Evolutionary conservation across 148 eudicot genomes (phyloP), one percentile per base, ranked within the genome.

Genomic region (Polygonum maritimum): DNA sequence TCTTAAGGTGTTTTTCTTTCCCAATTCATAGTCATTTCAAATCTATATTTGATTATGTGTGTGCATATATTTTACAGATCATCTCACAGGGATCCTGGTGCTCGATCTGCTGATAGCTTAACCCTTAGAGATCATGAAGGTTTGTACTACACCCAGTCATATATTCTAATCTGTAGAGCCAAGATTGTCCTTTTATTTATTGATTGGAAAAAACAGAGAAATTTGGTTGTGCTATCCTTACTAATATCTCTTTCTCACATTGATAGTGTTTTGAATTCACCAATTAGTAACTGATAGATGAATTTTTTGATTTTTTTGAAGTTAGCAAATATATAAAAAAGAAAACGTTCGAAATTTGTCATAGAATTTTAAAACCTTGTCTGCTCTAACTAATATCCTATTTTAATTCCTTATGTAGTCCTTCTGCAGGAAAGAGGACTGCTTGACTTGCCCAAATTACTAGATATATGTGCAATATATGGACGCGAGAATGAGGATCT

Each of bases 381-480:
- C 11, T 35, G 9, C 47, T 70, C 35, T 65, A 31, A 22, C 82
- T 77, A 63, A 82, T 79, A 67, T 38, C 45, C 71, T 67, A 67
- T 36, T 35, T 67, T 67, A 36, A 35, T 67, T 67, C 45, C 15
- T 15, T 67, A n/a, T 90, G 82, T 86, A 95, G 98, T 80, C 82
- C 88, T 95, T 85, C 81, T 95, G 94, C 97, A 95, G 98, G 94
- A 92, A 45, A 92, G 87, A 81, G 89, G 87, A 76, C 84, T 92
- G 82, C 94, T 95, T 60, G 94, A 92, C 79, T 82, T 95, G 85
- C 96, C 97, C 19, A 95, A 90, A 79, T 74, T 95, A 80, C 82
- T 95, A 67, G 98, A 95, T 81, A 85, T 90, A 80, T 95, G 97
- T 82, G 98, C 98, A 45, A 81, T 95, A 39, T 92, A 89, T 83